Evolutionary conservation across 805 yeast genomes (phyloP).

Genomic region (Myxozyma sirexii): DNA sequence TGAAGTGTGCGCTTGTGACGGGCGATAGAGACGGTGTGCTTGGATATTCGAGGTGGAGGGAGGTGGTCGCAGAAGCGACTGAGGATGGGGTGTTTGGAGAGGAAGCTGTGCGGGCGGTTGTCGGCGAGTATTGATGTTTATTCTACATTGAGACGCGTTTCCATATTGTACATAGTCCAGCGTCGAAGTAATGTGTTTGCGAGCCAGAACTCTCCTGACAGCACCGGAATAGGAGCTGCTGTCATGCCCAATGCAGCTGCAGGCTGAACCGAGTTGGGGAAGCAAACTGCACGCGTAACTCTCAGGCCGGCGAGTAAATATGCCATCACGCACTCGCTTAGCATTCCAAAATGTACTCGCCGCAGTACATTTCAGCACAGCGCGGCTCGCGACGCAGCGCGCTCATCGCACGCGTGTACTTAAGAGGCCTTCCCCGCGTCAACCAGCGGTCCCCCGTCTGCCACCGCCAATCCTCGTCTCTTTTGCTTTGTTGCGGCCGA

Average conservation of each 20-base stretch:
- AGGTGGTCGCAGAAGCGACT: slow-evolving; percentile 20
- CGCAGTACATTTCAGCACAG: background rate
- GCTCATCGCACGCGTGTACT: background rate
- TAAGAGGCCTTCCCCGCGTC: slow-evolving; percentile 14
- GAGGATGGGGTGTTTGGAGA: slow-evolving; percentile 19
- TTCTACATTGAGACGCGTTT: too few relatives aligned
- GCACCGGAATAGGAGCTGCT: too few relatives aligned
- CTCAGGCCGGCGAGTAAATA: background rate
- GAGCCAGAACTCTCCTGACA: too few relatives aligned
- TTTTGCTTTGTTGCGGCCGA: background rate
- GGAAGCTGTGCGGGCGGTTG: background rate
- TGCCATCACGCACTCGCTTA: too few relatives aligned
- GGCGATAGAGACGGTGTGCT: slow-evolving; percentile 11
- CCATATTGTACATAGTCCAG: too few relatives aligned
- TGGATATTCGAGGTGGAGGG: slow-evolving; percentile 8
- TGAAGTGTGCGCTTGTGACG: slow-evolving; percentile 17
- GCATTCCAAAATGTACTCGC: too few relatives aligned
- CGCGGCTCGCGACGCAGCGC: slow-evolving; percentile 3
- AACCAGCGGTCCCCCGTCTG: background rate
- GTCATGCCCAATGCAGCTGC: too few relatives aligned
- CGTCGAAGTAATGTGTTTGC: too few relatives aligned
- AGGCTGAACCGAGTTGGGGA: background rate
- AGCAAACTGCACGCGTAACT: background rate
- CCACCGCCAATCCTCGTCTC: background rate
- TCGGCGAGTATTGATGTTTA: background rate